These are phyloP conservation scores for Wickerhamiella cacticola DNA, from an alignment of 805 yeast genomes.

Conservation along the genomic window DNA sequence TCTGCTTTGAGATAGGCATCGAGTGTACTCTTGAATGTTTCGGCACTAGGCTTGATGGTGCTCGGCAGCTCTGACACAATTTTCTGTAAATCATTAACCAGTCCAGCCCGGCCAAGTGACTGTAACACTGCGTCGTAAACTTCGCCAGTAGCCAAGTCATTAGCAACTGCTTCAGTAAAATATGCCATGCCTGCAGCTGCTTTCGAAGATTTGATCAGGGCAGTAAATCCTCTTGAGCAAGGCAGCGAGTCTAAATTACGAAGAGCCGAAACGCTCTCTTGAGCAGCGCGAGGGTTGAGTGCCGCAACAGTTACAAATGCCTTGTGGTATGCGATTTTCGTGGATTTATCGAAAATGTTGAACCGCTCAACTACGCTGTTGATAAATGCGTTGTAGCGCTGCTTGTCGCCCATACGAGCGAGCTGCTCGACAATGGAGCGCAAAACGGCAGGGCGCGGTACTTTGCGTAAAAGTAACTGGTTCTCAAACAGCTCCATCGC, in stretches of 20 bases:
- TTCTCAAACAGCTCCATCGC: conserved; percentile 17
- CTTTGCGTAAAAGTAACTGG: conserved; percentile 10
- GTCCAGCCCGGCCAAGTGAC: conserved; percentile 9
- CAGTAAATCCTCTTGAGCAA: conserved; percentile 7
- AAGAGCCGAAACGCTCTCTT: conserved; percentile 4
- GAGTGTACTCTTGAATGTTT: conserved; percentile 6
- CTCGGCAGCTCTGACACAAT: conserved; percentile 4
- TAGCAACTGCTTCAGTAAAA: conserved; percentile 16
- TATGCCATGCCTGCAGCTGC: conserved; percentile 4
- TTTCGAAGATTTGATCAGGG: conserved; percentile 6
- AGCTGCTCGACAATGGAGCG: conserved; percentile 13
- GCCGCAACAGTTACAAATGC: conserved; percentile 8
- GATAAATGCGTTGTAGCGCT: not conserved
- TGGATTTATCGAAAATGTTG: not conserved
- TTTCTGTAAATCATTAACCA: not conserved
- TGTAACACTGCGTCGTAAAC: conserved; percentile 14
- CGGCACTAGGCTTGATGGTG: conserved; percentile 1
- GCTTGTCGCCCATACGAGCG: conserved; percentile 4
- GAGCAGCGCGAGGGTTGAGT: conserved; percentile 8
- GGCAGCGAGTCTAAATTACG: conserved; percentile 13
- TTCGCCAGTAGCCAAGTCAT: not conserved
- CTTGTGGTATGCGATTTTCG: conserved; percentile 8
- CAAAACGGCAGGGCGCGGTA: conserved; percentile 14
- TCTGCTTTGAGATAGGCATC: conserved; percentile 2
- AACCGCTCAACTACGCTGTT: not conserved